These are phyloP conservation scores for Copromyces sp. DNA, from an alignment of 495 filamentous ascomycete species.

Conservation along the genomic window DNA sequence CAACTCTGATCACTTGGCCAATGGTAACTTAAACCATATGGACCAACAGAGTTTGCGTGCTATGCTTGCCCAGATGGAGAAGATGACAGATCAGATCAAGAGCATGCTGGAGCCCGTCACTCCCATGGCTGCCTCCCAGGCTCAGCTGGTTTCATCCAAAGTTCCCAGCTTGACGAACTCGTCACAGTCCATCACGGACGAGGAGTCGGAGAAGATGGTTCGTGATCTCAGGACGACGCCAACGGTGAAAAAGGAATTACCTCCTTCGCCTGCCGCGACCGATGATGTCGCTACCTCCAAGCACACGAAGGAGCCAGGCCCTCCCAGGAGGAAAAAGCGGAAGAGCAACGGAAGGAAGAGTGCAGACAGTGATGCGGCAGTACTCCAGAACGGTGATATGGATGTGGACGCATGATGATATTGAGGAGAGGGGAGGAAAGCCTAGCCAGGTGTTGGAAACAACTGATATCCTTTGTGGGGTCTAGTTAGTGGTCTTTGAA, in stretches of 20 bases:
- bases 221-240: neutral
- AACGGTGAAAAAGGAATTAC: conserved; percentile 9
- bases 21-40: conserved; percentile 13
- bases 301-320: conserved; percentile 8
- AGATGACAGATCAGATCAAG: conserved; percentile 5
- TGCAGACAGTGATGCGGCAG: neutral
- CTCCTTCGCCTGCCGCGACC: conserved; percentile 16
- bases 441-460: neutral
- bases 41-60: conserved; percentile 27
- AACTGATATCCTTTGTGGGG: neutral
- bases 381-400: neutral
- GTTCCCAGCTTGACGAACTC: neutral
- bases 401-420: neutral
- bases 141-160: neutral
- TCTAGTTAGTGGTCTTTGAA: neutral
- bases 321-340: neutral
- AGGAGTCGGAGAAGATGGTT: neutral
- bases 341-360: neutral
- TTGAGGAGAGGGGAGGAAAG: neutral
- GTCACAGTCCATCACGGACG: neutral
- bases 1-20: conserved; percentile 19
- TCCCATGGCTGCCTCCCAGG: neutral
- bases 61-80: conserved; percentile 23
- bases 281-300: conserved; percentile 16
- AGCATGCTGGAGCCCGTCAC: conserved; percentile 6